Evolutionary conservation across 441 rosid species (phyloP).

Genomic region (Pelargonium citronellum): DNA sequence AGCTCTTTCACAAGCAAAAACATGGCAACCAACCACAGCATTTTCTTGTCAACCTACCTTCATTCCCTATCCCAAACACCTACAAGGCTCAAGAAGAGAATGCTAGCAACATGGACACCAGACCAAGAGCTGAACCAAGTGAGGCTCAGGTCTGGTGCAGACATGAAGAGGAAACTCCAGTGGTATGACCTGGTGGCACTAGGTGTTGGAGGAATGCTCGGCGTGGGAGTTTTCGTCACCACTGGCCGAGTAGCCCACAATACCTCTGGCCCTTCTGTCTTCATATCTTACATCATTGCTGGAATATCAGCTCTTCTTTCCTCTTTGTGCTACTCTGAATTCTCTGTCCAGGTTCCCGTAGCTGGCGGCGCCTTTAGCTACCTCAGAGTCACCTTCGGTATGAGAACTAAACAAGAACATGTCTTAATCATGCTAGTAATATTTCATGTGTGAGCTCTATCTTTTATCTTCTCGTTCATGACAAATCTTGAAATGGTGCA

Average conservation of each 20-base stretch:
- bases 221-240: slow-evolving; percentile 82
- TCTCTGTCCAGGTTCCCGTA: slow-evolving; percentile 84
- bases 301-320: slow-evolving; percentile 86
- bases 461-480: background rate
- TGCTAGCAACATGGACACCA: slow-evolving; percentile 91
- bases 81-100: slow-evolving; percentile 67
- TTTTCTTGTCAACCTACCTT: slow-evolving; percentile 40
- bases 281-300: slow-evolving; percentile 73
- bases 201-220: slow-evolving; percentile 97
- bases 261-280: slow-evolving; percentile 69
- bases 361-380: slow-evolving; percentile 97
- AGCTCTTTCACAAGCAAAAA: slow-evolving; percentile 8
- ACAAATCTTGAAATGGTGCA: slow-evolving; percentile 13
- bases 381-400: slow-evolving; percentile 89
- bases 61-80: slow-evolving; percentile 74
- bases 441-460: slow-evolving; percentile 9
- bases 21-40: slow-evolving; percentile 32
- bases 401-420: background rate
- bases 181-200: slow-evolving; percentile 83
- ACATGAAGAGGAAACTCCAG: slow-evolving; percentile 81
- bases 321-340: slow-evolving; percentile 81
- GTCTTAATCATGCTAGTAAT: background rate
- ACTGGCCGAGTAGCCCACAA: slow-evolving; percentile 62
- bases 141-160: slow-evolving; percentile 77
- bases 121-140: slow-evolving; percentile 78